Evolutionary conservation across 2,329 filamentous ascomycete genomes (phyloP), one percentile per base, ranked within the genome.

Genomic region (Pseudocercospora vitis): DNA sequence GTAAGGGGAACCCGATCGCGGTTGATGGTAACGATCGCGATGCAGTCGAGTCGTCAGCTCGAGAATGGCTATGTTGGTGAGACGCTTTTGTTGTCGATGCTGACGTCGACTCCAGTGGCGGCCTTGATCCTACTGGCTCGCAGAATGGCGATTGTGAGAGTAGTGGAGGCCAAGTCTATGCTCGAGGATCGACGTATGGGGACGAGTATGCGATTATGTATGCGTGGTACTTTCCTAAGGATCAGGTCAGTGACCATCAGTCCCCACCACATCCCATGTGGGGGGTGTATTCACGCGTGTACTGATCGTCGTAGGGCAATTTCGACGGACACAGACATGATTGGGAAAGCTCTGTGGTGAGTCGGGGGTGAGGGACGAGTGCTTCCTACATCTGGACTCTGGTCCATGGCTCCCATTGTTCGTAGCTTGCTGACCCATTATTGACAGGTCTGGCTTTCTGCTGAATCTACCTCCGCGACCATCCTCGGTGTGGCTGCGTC

Each of bases 171-270:
- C 79, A 81, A 62, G 71, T 81, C 24, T 81, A 81, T 62, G 73
- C 73, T 18, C 75, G 79, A 35, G 65, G 70, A 2, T 67, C 60
- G 2, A 67, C 68, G 5, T 76, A 74, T 59, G 73, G 73, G 19
- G 69, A 66, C 48, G 63, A 69, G 28, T 78, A 73, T 60, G 79
- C 69, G 6, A 68, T 81, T 28, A 78, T 81, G 73, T 82, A 81
- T 60, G 68, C 74, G 2, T 81, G 78, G 78, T 77, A 77, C 63
- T 73, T 75, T 65, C 73, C 75, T 32, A 81, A 79, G 52, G 77
- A 80, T 63, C n/a, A n/a, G n/a, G n/a, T n/a, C n/a, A n/a, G n/a
- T n/a, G n/a, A n/a, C n/a, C n/a, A n/a, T n/a, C n/a, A n/a, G n/a
- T n/a, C n/a, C n/a, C n/a, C n/a, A n/a, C n/a, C n/a, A n/a, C n/a